Percentiles rank a stretch among this genome's conserved stretches.
These are phyloP conservation scores for Poa pratensis DNA, from an alignment of 176 grass and related monocot genomes.

Conservation along the genomic window DNA sequence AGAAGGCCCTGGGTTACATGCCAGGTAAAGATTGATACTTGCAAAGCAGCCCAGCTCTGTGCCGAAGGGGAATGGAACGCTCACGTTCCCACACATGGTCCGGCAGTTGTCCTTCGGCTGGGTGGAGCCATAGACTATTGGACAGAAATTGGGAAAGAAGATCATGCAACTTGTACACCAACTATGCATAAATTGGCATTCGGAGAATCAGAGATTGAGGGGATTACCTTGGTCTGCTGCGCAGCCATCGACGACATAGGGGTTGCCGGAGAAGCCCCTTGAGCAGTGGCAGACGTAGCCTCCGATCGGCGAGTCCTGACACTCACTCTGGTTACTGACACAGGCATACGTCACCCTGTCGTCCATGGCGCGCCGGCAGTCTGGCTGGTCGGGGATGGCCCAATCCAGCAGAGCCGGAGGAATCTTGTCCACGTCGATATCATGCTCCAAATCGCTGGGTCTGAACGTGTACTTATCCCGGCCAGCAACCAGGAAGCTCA, in stretches of 20 bases:
- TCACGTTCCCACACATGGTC: constrained; percentile 28
- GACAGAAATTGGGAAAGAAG: background rate
- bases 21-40: background rate
- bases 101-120: constrained; percentile 7
- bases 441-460: constrained; percentile 1
- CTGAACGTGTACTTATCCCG: background rate
- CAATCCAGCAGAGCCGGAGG: constrained; percentile 23
- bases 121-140: constrained; percentile 19
- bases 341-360: background rate
- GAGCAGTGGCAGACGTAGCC: background rate
- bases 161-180: background rate
- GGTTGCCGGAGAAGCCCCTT: constrained; percentile 13
- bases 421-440: background rate
- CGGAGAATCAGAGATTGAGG: background rate
- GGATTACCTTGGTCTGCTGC: background rate
- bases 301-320: constrained; percentile 1
- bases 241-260: constrained; percentile 18
- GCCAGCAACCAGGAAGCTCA: background rate
- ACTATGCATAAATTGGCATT: background rate
- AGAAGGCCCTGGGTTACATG: constrained; percentile 17
- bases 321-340: constrained; percentile 29
- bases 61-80: constrained; percentile 39
- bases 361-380: background rate
- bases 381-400: constrained; percentile 1
- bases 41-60: constrained; percentile 25